Base-by-base conservation (phyloP, 768 basidiomycete species). In the Lactifluus echinatus region DNA sequence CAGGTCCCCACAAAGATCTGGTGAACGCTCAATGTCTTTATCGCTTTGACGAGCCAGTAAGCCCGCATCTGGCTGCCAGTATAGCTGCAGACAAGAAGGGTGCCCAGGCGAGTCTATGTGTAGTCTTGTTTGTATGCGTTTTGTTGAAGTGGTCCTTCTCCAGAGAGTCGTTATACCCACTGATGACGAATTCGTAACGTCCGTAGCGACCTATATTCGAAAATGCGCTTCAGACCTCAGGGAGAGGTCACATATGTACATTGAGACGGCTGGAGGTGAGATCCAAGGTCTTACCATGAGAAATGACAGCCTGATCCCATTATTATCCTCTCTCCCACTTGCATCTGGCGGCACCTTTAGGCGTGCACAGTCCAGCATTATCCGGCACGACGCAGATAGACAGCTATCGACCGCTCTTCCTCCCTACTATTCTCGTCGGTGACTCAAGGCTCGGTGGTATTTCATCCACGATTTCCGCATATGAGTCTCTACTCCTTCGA, bases 241-340 rank as follows among this genome's bases (percentile, higher is more conserved):
- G 2, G 64, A 64, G 10, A 65, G 63, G 12, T 74, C 77, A 2
- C 80, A 86, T 64, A 79, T 93, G 76, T 97, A 87, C 65, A 73
- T 97, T 45, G 95, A 98, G 71, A 94, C 95, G 8, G 95, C 94
- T 14, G 95, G 95, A 81, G 95, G 94, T 92, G 70, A 76, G 82
- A 64, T 19, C 17, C 39, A 31, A 52, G 36, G 28, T 43, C 34
- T 8, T 50, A 54, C 36, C 47, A 56, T 57, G 61, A 53, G 58
- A 26, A 43, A 34, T 24, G 57, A 51, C 31, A 53, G 29, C 23
- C 57, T 53, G 53, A 36, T 44, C 26, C 15, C 36, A 26, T 52
- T 51, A 44, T 50, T 8, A 15, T 19, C n/a, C 21, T 56, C 29
- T 56, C 29, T 51, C 21, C 44, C 53, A 42, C 56, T 57, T 57